Evolutionary conservation across 2,329 filamentous ascomycete genomes (phyloP).

Genomic region (Teratosphaeria gauchensis): DNA sequence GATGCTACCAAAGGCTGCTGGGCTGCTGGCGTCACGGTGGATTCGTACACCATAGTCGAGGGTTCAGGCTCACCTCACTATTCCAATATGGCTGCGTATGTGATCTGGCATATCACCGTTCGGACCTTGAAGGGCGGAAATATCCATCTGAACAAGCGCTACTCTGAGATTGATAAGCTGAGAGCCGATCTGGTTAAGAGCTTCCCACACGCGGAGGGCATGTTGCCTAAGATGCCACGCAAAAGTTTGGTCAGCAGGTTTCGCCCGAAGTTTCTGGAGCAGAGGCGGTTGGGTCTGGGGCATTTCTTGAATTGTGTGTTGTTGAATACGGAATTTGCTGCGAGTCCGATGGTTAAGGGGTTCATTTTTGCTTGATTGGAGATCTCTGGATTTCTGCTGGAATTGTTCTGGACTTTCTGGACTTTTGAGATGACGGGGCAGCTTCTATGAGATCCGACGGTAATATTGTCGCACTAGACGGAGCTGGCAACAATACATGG

Average conservation of each 20-base stretch:
- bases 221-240: conserved; percentile 81
- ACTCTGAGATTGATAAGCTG: conserved; percentile 88
- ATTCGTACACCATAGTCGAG: conserved; percentile 52
- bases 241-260: conserved; percentile 82
- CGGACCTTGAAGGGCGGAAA: conserved; percentile 61
- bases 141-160: conserved; percentile 42
- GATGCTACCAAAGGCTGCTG: conserved; percentile 50
- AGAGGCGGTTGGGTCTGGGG: conserved; percentile 68
- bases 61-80: conserved; percentile 30
- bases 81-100: conserved; percentile 59
- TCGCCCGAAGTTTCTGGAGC: conserved; percentile 73
- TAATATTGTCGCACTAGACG: too few relatives aligned
- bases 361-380: conserved; percentile 60
- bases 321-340: conserved; percentile 86
- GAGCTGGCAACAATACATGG: too few relatives aligned
- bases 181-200: conserved; percentile 62
- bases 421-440: too few relatives aligned
- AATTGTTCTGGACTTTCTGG: too few relatives aligned
- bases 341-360: conserved; percentile 81
- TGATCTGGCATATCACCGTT: conserved; percentile 86
- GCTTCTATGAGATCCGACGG: too few relatives aligned
- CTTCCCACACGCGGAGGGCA: conserved; percentile 73
- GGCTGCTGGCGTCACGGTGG: conserved; percentile 52
- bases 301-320: conserved; percentile 93
- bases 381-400: too few relatives aligned